Base-by-base conservation (phyloP, 495 filamentous ascomycete genomes). In the Corynascus novoguineensis region DNA sequence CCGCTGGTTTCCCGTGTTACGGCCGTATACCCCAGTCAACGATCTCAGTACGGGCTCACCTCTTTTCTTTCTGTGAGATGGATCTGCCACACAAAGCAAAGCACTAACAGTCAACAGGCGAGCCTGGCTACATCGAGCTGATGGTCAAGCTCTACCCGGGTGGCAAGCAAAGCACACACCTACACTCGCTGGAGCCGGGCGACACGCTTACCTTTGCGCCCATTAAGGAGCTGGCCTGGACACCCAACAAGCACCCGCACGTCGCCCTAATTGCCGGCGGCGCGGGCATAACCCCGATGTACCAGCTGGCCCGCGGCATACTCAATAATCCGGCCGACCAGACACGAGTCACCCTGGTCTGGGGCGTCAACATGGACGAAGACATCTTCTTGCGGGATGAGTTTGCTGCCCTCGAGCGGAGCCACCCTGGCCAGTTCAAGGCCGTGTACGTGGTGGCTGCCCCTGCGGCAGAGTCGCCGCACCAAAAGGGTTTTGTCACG, bases 81-180 rank as follows among this genome's bases (percentile, higher is more conserved):
- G 12, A 22, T 46, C 21, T 12, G 8, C 11, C 48, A 56, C 21
- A 46, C 24, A 12, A 9, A 17, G 12, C 34, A 11, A 40, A 41
- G n/a, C n/a, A 40, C 45, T 28, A n/a, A 50, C 29, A 27, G 6
- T 32, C 28, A 35, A 8, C 61, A 84, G 80, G 78, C 31, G 72
- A 80, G 60, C 70, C 73, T 4, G 83, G 82, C 31, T 73, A 66
- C 58, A 54, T 86, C 32, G 81, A 83, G 48, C 61, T 88, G 3
- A 73, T 86, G 53, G 76, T 88, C 5, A 88, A 87, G 65, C 71
- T 75, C 48, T 88, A 88, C 65, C 83, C 84, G 5, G 68, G 78
- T 49, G 84, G 84, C 52, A 82, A 81, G 70, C 77, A 78, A 55
- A 84, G 80, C 67, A 72, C 70, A 0, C 76, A 87, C 57, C 59